These are phyloP conservation scores for Triangularia setosa DNA, from an alignment of 2,329 filamentous ascomycete species.

Conservation along the genomic window DNA sequence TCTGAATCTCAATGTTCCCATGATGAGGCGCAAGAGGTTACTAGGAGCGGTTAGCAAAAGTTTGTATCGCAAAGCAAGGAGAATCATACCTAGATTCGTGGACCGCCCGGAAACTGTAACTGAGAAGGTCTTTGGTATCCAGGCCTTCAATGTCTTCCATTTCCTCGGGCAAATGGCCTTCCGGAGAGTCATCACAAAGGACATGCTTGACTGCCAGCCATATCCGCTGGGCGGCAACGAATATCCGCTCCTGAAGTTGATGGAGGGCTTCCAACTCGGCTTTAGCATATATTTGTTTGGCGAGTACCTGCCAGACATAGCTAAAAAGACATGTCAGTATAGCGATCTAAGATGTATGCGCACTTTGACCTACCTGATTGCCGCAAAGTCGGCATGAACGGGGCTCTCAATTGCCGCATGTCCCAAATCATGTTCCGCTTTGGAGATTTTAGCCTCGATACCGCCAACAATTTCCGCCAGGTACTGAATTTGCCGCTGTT, in stretches of 20 bases:
- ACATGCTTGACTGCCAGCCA: slow-evolving; percentile 74
- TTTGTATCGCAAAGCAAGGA: slow-evolving; percentile 20
- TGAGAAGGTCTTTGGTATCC: slow-evolving; percentile 83
- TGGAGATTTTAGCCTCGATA: slow-evolving; percentile 60
- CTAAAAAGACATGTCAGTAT: slow-evolving; percentile 28
- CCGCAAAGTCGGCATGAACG: slow-evolving; percentile 66
- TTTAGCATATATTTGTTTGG: slow-evolving; percentile 38
- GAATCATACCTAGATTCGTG: slow-evolving; percentile 77
- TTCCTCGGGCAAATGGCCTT: slow-evolving; percentile 78
- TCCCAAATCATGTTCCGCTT: slow-evolving; percentile 63
- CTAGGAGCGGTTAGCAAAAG: slow-evolving; percentile 43
- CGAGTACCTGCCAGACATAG: slow-evolving; percentile 52
- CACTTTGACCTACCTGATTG: slow-evolving; percentile 49
- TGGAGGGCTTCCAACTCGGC: slow-evolving; percentile 35
- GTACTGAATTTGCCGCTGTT: slow-evolving; percentile 45
- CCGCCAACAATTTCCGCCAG: slow-evolving; percentile 55
- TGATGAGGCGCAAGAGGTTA: slow-evolving; percentile 63
- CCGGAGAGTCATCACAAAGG: slow-evolving; percentile 90
- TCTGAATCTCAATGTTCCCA: slow-evolving; percentile 50
- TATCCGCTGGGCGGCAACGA: slow-evolving; percentile 60
- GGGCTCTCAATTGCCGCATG: slow-evolving; percentile 63
- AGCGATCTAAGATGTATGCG: neutral
- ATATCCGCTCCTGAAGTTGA: slow-evolving; percentile 51
- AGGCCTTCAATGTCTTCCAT: slow-evolving; percentile 67
- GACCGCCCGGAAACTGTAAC: slow-evolving; percentile 92